Evolutionary conservation across 805 yeast genomes (phyloP).

Genomic region (Starmerella apicola): DNA sequence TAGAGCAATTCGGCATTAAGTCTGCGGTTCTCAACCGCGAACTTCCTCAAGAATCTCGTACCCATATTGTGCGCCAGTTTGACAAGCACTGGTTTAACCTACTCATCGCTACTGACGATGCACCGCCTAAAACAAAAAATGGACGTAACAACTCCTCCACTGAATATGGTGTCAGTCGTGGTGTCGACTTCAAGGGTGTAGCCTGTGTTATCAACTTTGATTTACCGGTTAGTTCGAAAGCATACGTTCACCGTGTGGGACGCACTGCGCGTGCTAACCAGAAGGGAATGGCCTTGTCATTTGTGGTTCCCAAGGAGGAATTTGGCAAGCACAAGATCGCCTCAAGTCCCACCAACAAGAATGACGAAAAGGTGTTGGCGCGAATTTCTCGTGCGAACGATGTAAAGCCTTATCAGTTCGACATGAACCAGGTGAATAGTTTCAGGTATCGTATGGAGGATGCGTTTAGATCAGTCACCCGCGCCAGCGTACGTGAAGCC

Average conservation of each 20-base stretch:
- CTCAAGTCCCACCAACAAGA: slow-evolving; percentile 51
- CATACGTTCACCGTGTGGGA: slow-evolving; percentile 88
- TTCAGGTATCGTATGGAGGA: slow-evolving; percentile 95
- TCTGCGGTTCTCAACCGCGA: slow-evolving; percentile 85
- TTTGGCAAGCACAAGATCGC: slow-evolving; percentile 85
- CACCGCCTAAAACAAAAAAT: slow-evolving; percentile 34
- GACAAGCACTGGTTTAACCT: slow-evolving; percentile 78
- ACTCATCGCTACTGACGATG: slow-evolving; percentile 90
- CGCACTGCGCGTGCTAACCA: slow-evolving; percentile 97
- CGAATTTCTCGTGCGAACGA: slow-evolving; percentile 66
- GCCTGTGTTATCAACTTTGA: slow-evolving; percentile 95
- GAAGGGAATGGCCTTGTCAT: slow-evolving; percentile 86
- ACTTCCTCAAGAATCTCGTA: slow-evolving; percentile 80
- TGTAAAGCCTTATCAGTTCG: slow-evolving; percentile 78
- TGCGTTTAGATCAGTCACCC: slow-evolving; percentile 90
- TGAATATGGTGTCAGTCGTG: slow-evolving; percentile 92
- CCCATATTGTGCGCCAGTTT: slow-evolving; percentile 91
- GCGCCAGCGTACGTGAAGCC: slow-evolving; percentile 82
- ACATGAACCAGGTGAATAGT: slow-evolving; percentile 82
- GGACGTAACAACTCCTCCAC: slow-evolving; percentile 10
- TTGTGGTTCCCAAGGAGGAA: slow-evolving; percentile 71
- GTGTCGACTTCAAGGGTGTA: slow-evolving; percentile 91
- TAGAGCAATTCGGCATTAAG: slow-evolving; percentile 89
- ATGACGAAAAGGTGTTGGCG: slow-evolving; percentile 74
- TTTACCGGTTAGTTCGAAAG: slow-evolving; percentile 75